These are phyloP conservation scores for Orbilia ellipsospora DNA, from an alignment of 2,329 filamentous ascomycete species.

Conservation along the genomic window DNA sequence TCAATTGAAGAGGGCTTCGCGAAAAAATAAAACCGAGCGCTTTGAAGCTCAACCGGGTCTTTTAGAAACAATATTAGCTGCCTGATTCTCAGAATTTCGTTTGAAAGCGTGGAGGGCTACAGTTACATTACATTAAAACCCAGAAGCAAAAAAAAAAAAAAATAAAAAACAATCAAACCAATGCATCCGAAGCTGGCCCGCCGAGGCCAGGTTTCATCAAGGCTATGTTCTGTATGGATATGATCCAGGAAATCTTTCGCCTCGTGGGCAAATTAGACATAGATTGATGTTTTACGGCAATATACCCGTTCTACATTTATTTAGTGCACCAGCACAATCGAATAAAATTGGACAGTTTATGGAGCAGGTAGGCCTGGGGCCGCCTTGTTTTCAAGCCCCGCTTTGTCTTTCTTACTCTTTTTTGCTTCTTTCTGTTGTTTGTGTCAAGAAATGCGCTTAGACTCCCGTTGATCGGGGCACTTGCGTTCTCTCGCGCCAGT, in stretches of 20 bases:
- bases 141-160: not conserved
- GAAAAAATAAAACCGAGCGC: not conserved
- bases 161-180: constrained; percentile 12
- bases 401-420: constrained; percentile 10
- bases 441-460: constrained; percentile 46
- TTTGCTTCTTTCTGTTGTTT: too few species aligned
- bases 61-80: constrained; percentile 16
- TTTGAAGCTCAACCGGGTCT: not conserved
- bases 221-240: constrained; percentile 37
- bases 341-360: too few species aligned
- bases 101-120: not conserved
- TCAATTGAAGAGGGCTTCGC: constrained; percentile 16
- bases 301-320: constrained; percentile 8
- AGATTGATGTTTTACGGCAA: constrained; percentile 15
- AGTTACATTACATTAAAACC: too few species aligned
- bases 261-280: constrained; percentile 38
- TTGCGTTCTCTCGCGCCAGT: not conserved
- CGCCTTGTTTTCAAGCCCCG: constrained; percentile 33
- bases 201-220: constrained; percentile 30
- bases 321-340: constrained; percentile 20
- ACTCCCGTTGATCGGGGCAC: constrained; percentile 37
- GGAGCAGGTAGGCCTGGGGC: constrained; percentile 21
- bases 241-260: constrained; percentile 9
- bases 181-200: constrained; percentile 11
- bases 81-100: constrained; percentile 6